Conservation (phyloP, 2,329 filamentous ascomycete genomes). For the Epicoccum sorghinum region DNA sequence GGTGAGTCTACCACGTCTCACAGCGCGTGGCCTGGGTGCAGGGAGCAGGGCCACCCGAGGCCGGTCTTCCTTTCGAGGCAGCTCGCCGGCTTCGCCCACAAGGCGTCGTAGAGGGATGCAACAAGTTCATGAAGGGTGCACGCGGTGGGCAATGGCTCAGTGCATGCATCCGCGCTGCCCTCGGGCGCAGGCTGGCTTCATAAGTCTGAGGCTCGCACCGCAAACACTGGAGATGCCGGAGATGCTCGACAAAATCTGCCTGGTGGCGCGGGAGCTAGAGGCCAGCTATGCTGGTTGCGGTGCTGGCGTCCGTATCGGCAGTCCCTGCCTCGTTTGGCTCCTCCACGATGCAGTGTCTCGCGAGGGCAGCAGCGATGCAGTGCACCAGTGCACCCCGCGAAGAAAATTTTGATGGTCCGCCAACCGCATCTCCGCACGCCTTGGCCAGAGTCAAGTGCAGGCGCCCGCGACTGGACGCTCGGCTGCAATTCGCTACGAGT, state of each 20-base stretch:
- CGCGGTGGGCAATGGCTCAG: not conserved
- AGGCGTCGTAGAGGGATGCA: conserved; percentile 5
- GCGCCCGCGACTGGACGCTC: conserved; percentile 18
- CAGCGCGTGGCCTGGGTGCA: conserved; percentile 24
- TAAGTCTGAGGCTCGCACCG: conserved; percentile 18
- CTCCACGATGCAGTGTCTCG: conserved; percentile 22
- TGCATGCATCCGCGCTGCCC: conserved; percentile 1
- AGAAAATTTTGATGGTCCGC: conserved; percentile 37
- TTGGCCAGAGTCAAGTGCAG: conserved; percentile 26
- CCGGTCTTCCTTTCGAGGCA: conserved; percentile 12
- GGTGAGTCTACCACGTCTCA: conserved; percentile 26
- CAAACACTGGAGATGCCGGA: conserved; percentile 42
- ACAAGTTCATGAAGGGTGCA: conserved; percentile 11
- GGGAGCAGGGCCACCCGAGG: conserved; percentile 24
- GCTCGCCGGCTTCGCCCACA: conserved; percentile 7
- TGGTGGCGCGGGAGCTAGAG: conserved; percentile 33
- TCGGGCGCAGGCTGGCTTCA: conserved; percentile 18
- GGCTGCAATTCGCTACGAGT: conserved; percentile 29
- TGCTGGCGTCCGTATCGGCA: conserved; percentile 26
- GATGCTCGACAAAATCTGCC: conserved; percentile 27
- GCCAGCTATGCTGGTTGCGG: conserved; percentile 12
- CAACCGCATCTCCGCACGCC: conserved; percentile 25
- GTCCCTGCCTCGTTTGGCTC: conserved; percentile 23
- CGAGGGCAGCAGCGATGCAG: conserved; percentile 20
- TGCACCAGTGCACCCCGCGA: conserved; percentile 29